These are phyloP conservation scores for Aspergillus sp. DNA, from an alignment of 2,329 filamentous ascomycete species.

Conservation along the genomic window DNA sequence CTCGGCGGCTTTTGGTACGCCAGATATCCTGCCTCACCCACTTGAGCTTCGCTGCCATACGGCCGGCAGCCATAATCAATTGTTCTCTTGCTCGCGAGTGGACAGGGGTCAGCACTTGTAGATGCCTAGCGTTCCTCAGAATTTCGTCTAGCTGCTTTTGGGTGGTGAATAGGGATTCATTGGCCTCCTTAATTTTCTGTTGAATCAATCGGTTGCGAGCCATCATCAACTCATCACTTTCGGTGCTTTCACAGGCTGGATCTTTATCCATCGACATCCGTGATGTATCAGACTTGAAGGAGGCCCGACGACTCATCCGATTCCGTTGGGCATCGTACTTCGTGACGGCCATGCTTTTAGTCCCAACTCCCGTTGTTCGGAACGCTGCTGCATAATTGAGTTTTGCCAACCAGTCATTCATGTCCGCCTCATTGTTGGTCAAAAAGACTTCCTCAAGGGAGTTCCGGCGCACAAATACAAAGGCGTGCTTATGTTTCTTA, in stretches of 20 bases:
- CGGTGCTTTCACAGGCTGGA: slow-evolving; percentile 71
- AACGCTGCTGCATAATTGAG: slow-evolving; percentile 97
- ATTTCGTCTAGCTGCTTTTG: slow-evolving; percentile 80
- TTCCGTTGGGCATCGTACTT: slow-evolving; percentile 76
- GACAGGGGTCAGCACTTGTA: slow-evolving; percentile 85
- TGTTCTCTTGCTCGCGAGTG: slow-evolving; percentile 86
- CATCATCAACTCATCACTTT: slow-evolving; percentile 81
- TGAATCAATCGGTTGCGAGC: slow-evolving; percentile 81
- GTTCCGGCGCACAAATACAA: slow-evolving; percentile 83
- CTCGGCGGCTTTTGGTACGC: slow-evolving; percentile 85
- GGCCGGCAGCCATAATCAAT: slow-evolving; percentile 78
- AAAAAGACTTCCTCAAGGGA: slow-evolving; percentile 87
- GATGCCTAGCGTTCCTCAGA: slow-evolving; percentile 83
- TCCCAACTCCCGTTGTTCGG: slow-evolving; percentile 83
- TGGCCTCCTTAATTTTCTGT: slow-evolving; percentile 77
- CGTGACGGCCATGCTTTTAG: slow-evolving; percentile 81
- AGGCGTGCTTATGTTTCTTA: slow-evolving; percentile 91
- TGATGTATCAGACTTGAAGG: slow-evolving; percentile 54
- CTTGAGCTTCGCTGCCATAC: slow-evolving; percentile 83
- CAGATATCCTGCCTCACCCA: slow-evolving; percentile 95
- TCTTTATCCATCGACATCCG: slow-evolving; percentile 68
- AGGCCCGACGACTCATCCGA: slow-evolving; percentile 65
- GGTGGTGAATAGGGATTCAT: slow-evolving; percentile 70
- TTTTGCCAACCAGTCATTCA: slow-evolving; percentile 96
- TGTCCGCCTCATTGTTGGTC: slow-evolving; percentile 83